Evolutionary conservation across 164 flowering plant species (phyloP).

Genomic region (Malania oleifera): DNA sequence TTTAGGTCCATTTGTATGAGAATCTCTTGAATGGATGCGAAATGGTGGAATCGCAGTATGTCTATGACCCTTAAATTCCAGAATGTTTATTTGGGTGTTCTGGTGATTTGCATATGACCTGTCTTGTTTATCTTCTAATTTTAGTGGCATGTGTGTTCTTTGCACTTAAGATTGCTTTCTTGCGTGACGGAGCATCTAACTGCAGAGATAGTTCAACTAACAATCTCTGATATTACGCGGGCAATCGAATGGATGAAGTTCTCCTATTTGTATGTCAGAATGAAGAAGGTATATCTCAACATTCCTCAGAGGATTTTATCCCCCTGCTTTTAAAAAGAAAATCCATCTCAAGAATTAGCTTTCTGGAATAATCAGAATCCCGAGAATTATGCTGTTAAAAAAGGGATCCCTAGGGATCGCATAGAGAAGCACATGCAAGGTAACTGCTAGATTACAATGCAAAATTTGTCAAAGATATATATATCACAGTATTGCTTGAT

Average conservation of each 20-base stretch:
- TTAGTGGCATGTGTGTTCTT: constrained; percentile 4
- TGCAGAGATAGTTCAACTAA: constrained; percentile 95
- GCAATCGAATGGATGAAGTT: constrained; percentile 98
- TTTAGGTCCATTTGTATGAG: constrained; percentile 90
- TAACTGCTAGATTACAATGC: constrained; percentile 14
- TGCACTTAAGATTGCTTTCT: constrained; percentile 64
- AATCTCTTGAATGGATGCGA: constrained; percentile 95
- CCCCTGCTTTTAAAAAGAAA: neutral
- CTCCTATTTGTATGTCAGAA: constrained; percentile 85
- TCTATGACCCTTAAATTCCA: constrained; percentile 9
- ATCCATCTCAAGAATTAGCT: neutral
- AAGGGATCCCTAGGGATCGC: constrained; percentile 47
- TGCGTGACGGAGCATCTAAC: constrained; percentile 89
- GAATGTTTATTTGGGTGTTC: neutral
- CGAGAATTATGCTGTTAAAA: constrained; percentile 58
- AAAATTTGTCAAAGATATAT: neutral
- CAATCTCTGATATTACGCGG: constrained; percentile 70
- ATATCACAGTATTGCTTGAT: constrained; percentile 6
- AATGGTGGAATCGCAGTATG: constrained; percentile 94
- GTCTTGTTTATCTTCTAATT: neutral
- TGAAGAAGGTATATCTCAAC: constrained; percentile 68
- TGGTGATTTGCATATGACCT: neutral
- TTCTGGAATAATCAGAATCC: constrained; percentile 60
- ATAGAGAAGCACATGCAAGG: constrained; percentile 88
- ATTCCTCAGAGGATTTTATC: constrained; percentile 3